These are phyloP conservation scores for Arctium minus DNA, from an alignment of 129 eudicot species.

Conservation along the genomic window DNA sequence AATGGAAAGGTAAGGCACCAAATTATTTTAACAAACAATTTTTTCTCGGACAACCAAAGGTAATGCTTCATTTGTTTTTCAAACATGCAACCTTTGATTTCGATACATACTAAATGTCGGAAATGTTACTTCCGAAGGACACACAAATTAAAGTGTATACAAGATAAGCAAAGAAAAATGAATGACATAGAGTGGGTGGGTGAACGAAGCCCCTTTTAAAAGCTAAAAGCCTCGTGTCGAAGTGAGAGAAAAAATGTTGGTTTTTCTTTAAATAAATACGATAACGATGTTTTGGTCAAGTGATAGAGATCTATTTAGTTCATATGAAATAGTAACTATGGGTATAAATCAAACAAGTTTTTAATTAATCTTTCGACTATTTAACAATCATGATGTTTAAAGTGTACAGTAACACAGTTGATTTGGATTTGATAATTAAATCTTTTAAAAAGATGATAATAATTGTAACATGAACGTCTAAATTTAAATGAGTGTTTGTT, in stretches of 20 bases:
- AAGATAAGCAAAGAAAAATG: neutral
- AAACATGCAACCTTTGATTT: neutral
- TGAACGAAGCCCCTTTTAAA: neutral
- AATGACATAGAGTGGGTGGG: neutral
- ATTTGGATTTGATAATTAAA: neutral
- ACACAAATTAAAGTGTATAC: neutral
- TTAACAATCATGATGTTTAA: neutral
- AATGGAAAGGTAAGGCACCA: neutral
- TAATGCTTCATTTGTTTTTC: neutral
- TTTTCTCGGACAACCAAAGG: neutral
- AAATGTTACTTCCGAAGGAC: neutral
- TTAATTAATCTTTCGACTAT: neutral
- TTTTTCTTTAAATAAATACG: neutral
- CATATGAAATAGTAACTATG: neutral
- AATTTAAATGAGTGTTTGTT: too few species aligned
- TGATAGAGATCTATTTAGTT: neutral
- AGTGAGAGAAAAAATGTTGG: neutral
- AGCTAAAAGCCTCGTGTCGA: conserved; percentile 2
- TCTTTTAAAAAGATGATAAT: neutral
- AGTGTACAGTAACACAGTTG: neutral
- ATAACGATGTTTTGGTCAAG: neutral
- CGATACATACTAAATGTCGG: neutral
- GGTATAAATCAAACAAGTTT: neutral
- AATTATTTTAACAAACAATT: neutral
- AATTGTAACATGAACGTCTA: too few species aligned